Percentiles rank a stretch among this genome's conserved stretches.
These are phyloP conservation scores for Ilex paraguariensis DNA, from an alignment of 305 asterid genomes.

Conservation along the genomic window DNA sequence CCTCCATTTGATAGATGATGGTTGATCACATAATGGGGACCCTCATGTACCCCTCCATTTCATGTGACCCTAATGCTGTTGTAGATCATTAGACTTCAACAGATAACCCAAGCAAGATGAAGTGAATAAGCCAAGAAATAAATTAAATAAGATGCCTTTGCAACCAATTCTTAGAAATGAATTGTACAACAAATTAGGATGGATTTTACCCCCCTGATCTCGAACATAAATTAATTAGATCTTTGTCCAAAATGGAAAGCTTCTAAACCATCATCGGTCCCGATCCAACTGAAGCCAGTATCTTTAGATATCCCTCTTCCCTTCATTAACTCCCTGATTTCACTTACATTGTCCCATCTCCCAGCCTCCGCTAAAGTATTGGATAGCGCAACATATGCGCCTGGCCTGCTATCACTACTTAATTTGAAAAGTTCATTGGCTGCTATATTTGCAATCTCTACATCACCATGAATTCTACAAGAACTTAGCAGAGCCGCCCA, in stretches of 20 bases:
- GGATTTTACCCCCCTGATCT: not conserved
- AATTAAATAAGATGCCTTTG: no score
- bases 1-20: no score
- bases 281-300: slow-evolving; percentile 82
- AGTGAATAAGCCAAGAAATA: no score
- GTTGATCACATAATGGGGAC: no score
- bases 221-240: not conserved
- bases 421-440: slow-evolving; percentile 70
- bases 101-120: no score
- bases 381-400: slow-evolving; percentile 79
- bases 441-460: slow-evolving; percentile 74
- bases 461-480: slow-evolving; percentile 79
- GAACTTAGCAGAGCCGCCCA: slow-evolving; percentile 92
- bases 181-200: no score
- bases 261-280: slow-evolving; percentile 52
- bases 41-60: no score
- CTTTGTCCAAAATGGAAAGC: slow-evolving; percentile 55
- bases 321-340: slow-evolving; percentile 83
- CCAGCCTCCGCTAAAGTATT: slow-evolving; percentile 87
- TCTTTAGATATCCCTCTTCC: slow-evolving; percentile 66
- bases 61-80: no score
- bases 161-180: no score
- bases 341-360: slow-evolving; percentile 74
- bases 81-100: no score
- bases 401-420: slow-evolving; percentile 43